Base-by-base conservation (phyloP, 1,284 basidiomycete genomes). In the Heterobasidion occidentale region DNA sequence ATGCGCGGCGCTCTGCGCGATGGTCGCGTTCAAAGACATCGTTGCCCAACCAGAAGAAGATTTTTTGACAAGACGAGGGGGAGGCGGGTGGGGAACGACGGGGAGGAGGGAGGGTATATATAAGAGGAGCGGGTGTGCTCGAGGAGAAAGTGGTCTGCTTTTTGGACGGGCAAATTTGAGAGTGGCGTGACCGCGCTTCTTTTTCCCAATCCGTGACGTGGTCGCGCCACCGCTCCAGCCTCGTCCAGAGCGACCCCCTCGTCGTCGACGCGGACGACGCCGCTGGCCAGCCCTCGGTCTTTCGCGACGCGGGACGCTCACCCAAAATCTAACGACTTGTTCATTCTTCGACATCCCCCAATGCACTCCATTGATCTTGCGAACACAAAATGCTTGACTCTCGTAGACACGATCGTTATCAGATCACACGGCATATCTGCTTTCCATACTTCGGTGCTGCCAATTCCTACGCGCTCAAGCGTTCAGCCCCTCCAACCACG, bases 401-500 rank as follows among this genome's bases (percentile, higher is more conserved):
- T 5, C 27, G 3, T 27, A 27, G 27, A 27, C 27, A 27, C 5
- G 6, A 27, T 27, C 4, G 27, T 27, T 3, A 27, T 27, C 5
- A 4, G 5, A 27, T 6, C 27, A 27, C 5, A 27, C 27, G 5
- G 27, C 27, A 27, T 27, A 27, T 27, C 27, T 27, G 27, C 19
- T 19, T 19, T 19, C 19, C 19, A 19, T 19, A 19, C 19, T 19
- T 19, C 19, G 19, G 19, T 19, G 19, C 27, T 6, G 27, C 27
- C 27, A 5, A 27, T 1, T 27, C 27, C 27, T 5, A 27, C 6
- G 27, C 27, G 27, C 47, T 20, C 51, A 17, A 17, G 35, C 47
- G 0, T 27, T 9, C 19, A 54, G 36, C 12, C 33, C 50, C 17
- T 61, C 60, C 44, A 64, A 52, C 62, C 64, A 70, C 48, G 57